Evolutionary conservation across 2,329 filamentous ascomycete genomes (phyloP).

Genomic region (Ascosphaera pollenicola): DNA sequence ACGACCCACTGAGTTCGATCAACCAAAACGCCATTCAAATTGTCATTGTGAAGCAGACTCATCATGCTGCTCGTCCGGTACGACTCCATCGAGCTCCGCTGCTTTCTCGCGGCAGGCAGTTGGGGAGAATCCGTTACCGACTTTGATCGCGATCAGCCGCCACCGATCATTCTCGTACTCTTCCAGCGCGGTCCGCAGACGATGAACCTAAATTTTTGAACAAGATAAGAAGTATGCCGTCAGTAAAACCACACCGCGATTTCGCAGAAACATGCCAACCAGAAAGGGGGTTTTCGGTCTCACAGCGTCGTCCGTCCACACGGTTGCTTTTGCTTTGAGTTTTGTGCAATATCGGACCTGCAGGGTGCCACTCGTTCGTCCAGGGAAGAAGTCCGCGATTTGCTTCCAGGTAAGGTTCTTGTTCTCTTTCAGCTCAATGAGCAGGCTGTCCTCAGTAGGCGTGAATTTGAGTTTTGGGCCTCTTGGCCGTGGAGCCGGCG

Average conservation of each 20-base stretch:
- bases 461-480: constrained; percentile 90
- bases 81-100: constrained; percentile 41
- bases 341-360: constrained; percentile 93
- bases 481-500: constrained; percentile 55
- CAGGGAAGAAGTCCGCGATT: constrained; percentile 90
- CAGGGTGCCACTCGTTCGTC: constrained; percentile 68
- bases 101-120: constrained; percentile 68
- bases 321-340: constrained; percentile 76
- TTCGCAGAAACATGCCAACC: neutral
- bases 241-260: too few species aligned
- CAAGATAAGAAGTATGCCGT: neutral
- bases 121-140: constrained; percentile 75
- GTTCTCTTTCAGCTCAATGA: constrained; percentile 83
- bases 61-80: too few species aligned
- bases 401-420: constrained; percentile 94
- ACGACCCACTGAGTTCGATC: too few species aligned
- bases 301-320: constrained; percentile 87
- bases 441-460: constrained; percentile 66
- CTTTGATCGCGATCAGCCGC: constrained; percentile 77
- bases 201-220: constrained; percentile 11
- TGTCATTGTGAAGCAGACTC: too few species aligned
- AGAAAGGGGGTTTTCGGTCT: constrained; percentile 1
- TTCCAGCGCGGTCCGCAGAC: constrained; percentile 17
- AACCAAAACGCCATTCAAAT: too few species aligned
- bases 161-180: constrained; percentile 47